A percentile compares a stretch with the other conserved stretches of the same genome.
Conservation (phyloP, 2,329 filamentous ascomycete species). For the Fusarium sp. region DNA sequence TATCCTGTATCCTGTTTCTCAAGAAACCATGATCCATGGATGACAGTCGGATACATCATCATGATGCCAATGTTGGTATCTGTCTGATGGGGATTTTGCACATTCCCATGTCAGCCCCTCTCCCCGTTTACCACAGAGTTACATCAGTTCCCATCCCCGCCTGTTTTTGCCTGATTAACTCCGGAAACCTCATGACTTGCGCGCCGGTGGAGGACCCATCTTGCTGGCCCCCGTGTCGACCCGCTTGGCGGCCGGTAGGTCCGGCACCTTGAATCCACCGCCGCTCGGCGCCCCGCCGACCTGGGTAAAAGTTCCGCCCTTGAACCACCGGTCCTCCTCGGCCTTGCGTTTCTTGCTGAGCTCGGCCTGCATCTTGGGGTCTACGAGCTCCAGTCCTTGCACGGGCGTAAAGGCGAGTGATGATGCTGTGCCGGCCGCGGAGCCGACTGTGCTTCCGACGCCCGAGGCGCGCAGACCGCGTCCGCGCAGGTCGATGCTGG, state of each 20-base stretch:
- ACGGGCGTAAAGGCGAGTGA: constrained; percentile 93
- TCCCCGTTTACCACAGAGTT: background rate
- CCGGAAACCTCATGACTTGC: constrained; percentile 29
- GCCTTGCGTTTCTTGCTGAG: constrained; percentile 89
- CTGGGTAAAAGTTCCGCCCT: constrained; percentile 95
- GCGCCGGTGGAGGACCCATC: constrained; percentile 48
- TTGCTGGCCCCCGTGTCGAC: constrained; percentile 53
- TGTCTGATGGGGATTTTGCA: constrained; percentile 21
- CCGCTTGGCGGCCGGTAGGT: constrained; percentile 76
- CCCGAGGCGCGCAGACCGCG: constrained; percentile 83
- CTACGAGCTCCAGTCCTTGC: constrained; percentile 92
- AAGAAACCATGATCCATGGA: constrained; percentile 18
- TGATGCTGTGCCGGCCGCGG: constrained; percentile 75
- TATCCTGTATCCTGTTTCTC: background rate
- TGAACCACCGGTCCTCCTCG: constrained; percentile 96
- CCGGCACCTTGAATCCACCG: constrained; percentile 83
- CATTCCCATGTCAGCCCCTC: constrained; percentile 29
- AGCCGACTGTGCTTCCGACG: constrained; percentile 73
- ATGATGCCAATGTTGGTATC: constrained; percentile 33
- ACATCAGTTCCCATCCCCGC: background rate
- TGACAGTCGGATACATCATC: constrained; percentile 13
- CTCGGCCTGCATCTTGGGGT: constrained; percentile 89
- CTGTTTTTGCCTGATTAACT: background rate
- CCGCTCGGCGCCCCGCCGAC: constrained; percentile 63
- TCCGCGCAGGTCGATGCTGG: constrained; percentile 74